Evolutionary conservation across 2,329 filamentous ascomycete species (phyloP).

Genomic region (Leptographium flavum): DNA sequence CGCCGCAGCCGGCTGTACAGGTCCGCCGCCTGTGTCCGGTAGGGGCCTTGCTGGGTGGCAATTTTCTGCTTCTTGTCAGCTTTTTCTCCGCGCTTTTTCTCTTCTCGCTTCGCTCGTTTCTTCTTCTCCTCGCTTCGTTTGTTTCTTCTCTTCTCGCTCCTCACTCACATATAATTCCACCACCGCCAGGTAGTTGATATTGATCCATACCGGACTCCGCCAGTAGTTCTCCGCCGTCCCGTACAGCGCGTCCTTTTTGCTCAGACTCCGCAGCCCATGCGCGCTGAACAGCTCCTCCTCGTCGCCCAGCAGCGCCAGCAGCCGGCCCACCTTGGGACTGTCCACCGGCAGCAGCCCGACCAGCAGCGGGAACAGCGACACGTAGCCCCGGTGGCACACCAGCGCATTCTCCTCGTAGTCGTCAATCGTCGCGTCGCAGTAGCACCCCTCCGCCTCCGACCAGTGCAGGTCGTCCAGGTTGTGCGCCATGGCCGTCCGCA

Average conservation of each 20-base stretch:
- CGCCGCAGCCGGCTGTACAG: slow-evolving; percentile 65
- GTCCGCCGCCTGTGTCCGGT: slow-evolving; percentile 51
- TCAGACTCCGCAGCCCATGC: slow-evolving; percentile 79
- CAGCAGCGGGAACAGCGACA: slow-evolving; percentile 86
- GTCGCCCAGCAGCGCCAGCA: slow-evolving; percentile 66
- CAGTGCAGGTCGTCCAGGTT: slow-evolving; percentile 94
- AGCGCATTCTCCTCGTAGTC: slow-evolving; percentile 82
- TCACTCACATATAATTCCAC: slow-evolving; percentile 59
- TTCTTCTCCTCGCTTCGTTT: background rate
- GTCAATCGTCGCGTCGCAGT: slow-evolving; percentile 91
- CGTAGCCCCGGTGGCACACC: slow-evolving; percentile 93
- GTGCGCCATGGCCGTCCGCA: slow-evolving; percentile 60
- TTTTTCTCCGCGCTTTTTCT: background rate
- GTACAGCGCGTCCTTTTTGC: slow-evolving; percentile 69
- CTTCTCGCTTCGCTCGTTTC: background rate
- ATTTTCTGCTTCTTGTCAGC: slow-evolving; percentile 33
- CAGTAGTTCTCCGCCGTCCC: slow-evolving; percentile 94
- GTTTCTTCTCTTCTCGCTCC: background rate
- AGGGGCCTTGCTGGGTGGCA: slow-evolving; percentile 51
- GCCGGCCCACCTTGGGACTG: slow-evolving; percentile 57
- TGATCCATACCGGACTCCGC: slow-evolving; percentile 89
- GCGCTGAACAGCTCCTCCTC: slow-evolving; percentile 81
- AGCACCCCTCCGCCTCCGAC: slow-evolving; percentile 66
- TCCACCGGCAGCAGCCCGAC: slow-evolving; percentile 64
- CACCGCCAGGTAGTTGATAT: slow-evolving; percentile 84